Evolutionary conservation across 345 rosid species (phyloP).

Genomic region (Rhizophora apiculata): DNA sequence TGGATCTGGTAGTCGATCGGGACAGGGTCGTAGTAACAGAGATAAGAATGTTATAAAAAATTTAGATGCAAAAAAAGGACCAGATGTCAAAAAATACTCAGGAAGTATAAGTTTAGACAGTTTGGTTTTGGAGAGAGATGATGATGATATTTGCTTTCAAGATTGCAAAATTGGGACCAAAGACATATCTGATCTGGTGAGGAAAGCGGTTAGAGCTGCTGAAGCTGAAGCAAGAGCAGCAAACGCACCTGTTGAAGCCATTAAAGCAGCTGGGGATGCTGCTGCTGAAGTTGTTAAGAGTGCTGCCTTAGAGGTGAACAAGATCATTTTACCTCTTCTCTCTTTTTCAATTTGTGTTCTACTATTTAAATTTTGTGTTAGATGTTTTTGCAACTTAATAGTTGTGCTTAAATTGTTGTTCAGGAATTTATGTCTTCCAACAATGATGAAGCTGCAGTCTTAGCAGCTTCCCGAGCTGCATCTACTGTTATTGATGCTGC

Average conservation of each 20-base stretch:
- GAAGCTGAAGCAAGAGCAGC: slow-evolving; percentile 93
- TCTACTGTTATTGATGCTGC: slow-evolving; percentile 93
- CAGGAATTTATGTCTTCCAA: slow-evolving; percentile 69
- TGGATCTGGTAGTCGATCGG: slow-evolving; percentile 55
- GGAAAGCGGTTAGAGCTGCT: slow-evolving; percentile 84
- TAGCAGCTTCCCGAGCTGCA: slow-evolving; percentile 89
- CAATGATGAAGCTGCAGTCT: slow-evolving; percentile 81
- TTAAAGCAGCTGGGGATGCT: slow-evolving; percentile 87
- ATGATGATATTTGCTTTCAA: slow-evolving; percentile 66
- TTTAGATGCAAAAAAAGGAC: slow-evolving; percentile 48
- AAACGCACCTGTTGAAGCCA: slow-evolving; percentile 78
- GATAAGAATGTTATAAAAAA: slow-evolving; percentile 47
- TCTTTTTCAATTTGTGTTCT: neutral
- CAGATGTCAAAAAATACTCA: slow-evolving; percentile 43
- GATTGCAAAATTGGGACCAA: slow-evolving; percentile 75
- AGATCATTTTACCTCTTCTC: neutral
- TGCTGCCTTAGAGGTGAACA: slow-evolving; percentile 76
- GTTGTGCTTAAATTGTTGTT: slow-evolving; percentile 6
- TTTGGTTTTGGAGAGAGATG: slow-evolving; percentile 57
- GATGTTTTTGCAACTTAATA: neutral
- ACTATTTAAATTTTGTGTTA: neutral
- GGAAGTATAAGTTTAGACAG: slow-evolving; percentile 43
- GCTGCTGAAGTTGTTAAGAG: slow-evolving; percentile 97
- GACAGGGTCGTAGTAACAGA: slow-evolving; percentile 42
- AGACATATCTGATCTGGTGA: slow-evolving; percentile 75